Evolutionary conservation across 2,329 filamentous ascomycete species (phyloP).

Genomic region (Westerdykella sp.): DNA sequence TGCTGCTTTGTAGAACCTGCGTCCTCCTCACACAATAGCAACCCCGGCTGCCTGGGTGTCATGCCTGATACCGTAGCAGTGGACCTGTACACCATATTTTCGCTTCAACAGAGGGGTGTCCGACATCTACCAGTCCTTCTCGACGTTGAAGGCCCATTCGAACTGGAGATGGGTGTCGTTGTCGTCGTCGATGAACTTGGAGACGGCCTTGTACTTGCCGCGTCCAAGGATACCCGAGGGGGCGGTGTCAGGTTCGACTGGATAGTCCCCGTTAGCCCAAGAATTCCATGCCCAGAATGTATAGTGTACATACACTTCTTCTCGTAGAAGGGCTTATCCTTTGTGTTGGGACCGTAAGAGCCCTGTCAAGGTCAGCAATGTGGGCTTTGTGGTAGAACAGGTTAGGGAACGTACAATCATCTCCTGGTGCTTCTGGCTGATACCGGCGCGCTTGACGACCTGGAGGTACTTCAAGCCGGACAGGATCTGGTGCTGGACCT

Average conservation of each 20-base stretch:
- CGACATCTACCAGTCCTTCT: slow-evolving; percentile 77
- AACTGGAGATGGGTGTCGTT: slow-evolving; percentile 84
- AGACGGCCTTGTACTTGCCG: slow-evolving; percentile 82
- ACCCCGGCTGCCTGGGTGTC: no score
- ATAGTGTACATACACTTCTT: slow-evolving; percentile 70
- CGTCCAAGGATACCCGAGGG: slow-evolving; percentile 85
- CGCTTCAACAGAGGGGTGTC: slow-evolving; percentile 1
- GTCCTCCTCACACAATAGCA: no score
- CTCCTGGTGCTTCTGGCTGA: slow-evolving; percentile 89
- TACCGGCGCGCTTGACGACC: slow-evolving; percentile 80
- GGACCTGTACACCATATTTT: slow-evolving; percentile 1
- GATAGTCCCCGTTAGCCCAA: background rate
- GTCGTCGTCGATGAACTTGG: slow-evolving; percentile 93
- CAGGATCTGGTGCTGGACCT: slow-evolving; percentile 94
- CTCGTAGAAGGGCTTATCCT: slow-evolving; percentile 74
- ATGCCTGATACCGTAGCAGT: no score
- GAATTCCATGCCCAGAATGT: slow-evolving; percentile 7
- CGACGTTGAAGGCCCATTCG: slow-evolving; percentile 93
- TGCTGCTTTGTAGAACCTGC: no score
- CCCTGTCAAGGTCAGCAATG: slow-evolving; percentile 51
- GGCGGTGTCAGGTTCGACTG: slow-evolving; percentile 86
- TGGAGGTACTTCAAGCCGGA: slow-evolving; percentile 95
- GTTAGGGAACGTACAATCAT: slow-evolving; percentile 69
- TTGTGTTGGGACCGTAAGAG: slow-evolving; percentile 88
- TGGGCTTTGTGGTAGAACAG: slow-evolving; percentile 3